Evolutionary conservation across 2,329 filamentous ascomycete species (phyloP).

Genomic region (Trichoderma oligosporum): DNA sequence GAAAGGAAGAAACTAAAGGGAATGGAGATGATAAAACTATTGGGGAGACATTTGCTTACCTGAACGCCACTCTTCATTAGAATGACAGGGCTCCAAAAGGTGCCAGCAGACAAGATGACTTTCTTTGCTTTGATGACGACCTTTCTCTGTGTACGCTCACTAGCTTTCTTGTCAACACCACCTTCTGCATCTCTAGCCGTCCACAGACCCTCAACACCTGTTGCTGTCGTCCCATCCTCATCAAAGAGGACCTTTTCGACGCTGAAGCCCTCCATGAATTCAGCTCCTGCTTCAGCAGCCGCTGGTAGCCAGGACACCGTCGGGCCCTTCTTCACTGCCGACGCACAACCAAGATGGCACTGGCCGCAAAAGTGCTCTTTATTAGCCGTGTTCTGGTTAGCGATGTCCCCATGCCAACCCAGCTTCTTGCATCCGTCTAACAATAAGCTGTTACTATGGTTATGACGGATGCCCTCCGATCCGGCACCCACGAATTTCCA

Average conservation of each 20-base stretch:
- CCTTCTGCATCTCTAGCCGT: constrained; percentile 63
- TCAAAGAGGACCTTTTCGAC: constrained; percentile 70
- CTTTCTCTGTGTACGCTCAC: constrained; percentile 50
- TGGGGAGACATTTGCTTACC: too few relatives aligned
- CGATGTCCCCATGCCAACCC: constrained; percentile 64
- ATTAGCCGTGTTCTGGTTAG: constrained; percentile 77
- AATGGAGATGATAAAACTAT: constrained; percentile 21
- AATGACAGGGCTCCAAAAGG: constrained; percentile 72
- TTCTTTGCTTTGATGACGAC: constrained; percentile 74
- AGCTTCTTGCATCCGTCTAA: constrained; percentile 71
- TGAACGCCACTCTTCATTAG: constrained; percentile 73
- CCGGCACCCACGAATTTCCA: constrained; percentile 75
- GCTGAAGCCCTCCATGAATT: constrained; percentile 79
- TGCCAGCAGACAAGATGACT: constrained; percentile 74
- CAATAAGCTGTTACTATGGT: constrained; percentile 66
- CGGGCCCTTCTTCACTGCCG: constrained; percentile 74
- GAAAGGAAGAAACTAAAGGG: background rate
- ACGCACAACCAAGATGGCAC: constrained; percentile 59
- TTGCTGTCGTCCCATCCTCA: constrained; percentile 53
- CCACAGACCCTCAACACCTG: constrained; percentile 73
- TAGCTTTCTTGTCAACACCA: constrained; percentile 48
- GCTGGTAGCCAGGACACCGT: constrained; percentile 74
- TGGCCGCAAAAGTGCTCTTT: constrained; percentile 70
- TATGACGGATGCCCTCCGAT: constrained; percentile 64
- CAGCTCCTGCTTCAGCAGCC: constrained; percentile 70